Evolutionary conservation across 2,329 filamentous ascomycete species (phyloP), one percentile per base, ranked within the genome.

Genomic region (Penicillium janthinellum): DNA sequence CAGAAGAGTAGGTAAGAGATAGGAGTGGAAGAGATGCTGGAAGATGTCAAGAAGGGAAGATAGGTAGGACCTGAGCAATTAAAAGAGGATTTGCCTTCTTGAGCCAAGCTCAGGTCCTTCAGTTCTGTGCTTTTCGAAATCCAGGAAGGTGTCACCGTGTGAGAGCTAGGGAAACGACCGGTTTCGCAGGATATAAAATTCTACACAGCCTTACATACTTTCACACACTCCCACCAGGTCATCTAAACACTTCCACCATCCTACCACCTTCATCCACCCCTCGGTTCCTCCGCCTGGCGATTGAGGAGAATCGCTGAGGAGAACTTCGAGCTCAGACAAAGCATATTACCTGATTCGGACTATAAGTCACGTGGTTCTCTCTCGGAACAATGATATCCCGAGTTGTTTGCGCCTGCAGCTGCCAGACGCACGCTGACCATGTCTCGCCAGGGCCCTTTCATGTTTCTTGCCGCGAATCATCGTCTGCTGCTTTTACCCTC

Each of bases 261-360:
- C 2, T 31, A 8, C 7, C 7, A 8, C 28, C 28, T 31, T 31
- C 28, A 31, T 31, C 28, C 28, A 31, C 28, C 5, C 28, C 28
- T 31, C 28, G 28, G 28, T 31, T 10, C 5, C 28, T 31, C 28
- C 28, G 28, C 28, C 28, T 31, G 6, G 28, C 28, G 28, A 31
- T 31, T 6, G 28, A 31, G 28, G 28, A 31, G 6, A 31, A 31
- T 31, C 28, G 28, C 28, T 10, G 28, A 31, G 7, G 28, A 31
- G 28, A 31, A 31, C 7, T 7, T 31, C 28, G 7, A 31, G 82
- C 15, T 20, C 8, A 8, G 17, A 17, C 79, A 82, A 81, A 0
- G 73, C 59, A 50, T 7, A 56, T 45, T 59, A 44, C 57, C 52
- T 15, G 28, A 37, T 55, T 50, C 17, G 47, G 59, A 49, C 28